These are phyloP conservation scores for Lachnellula willkommii DNA, from an alignment of 2,329 filamentous ascomycete species.

Conservation along the genomic window DNA sequence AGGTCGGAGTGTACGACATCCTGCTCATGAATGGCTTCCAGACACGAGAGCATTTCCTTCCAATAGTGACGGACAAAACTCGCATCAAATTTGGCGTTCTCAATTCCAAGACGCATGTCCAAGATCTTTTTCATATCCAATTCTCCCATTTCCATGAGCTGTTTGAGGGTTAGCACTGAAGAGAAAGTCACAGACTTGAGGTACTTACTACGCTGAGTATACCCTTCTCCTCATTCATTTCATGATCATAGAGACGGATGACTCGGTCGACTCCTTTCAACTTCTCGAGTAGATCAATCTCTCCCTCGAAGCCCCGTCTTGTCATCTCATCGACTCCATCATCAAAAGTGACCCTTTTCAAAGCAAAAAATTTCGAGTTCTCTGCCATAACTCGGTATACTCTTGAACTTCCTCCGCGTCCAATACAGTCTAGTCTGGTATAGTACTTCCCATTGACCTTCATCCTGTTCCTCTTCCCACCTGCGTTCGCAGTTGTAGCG, in stretches of 20 bases:
- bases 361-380: constrained; percentile 88
- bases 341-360: constrained; percentile 89
- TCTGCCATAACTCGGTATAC: constrained; percentile 97
- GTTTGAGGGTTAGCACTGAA: constrained; percentile 21
- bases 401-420: constrained; percentile 85
- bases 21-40: constrained; percentile 78
- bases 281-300: constrained; percentile 85
- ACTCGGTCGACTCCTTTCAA: constrained; percentile 83
- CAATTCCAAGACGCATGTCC: constrained; percentile 63
- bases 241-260: constrained; percentile 84
- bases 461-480: constrained; percentile 72
- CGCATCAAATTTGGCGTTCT: constrained; percentile 73
- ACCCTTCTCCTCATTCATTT: constrained; percentile 89
- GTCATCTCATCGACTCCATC: constrained; percentile 73
- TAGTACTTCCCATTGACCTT: constrained; percentile 89
- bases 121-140: constrained; percentile 86
- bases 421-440: constrained; percentile 83
- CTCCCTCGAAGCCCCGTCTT: constrained; percentile 83
- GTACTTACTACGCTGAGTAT: constrained; percentile 72
- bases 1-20: constrained; percentile 96
- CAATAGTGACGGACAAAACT: constrained; percentile 96
- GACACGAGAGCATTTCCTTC: constrained; percentile 98
- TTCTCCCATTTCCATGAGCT: constrained; percentile 97
- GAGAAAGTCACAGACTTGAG: neutral
- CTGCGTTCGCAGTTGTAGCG: constrained; percentile 63